phyloP scores from a whole-genome alignment of 108 stramenopile species.

The Skeletonema menzelii region DNA sequence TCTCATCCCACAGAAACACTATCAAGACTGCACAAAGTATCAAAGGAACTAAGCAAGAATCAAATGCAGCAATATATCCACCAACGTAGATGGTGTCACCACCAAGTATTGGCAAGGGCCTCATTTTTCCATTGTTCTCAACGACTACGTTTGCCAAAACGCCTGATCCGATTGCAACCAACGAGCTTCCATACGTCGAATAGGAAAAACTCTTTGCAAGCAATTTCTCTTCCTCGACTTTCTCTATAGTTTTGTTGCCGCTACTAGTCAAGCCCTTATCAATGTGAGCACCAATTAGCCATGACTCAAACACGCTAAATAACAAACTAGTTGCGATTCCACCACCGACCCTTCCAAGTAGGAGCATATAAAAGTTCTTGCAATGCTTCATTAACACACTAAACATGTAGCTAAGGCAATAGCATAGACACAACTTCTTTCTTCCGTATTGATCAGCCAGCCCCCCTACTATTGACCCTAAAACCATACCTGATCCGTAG shows the following conservation, averaged over 20 bases:
- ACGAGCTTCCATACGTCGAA: constrained; percentile 87
- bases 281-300: constrained; percentile 53
- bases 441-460: constrained; percentile 68
- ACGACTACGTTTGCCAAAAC: constrained; percentile 79
- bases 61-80: constrained; percentile 93
- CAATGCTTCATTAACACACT: constrained; percentile 49
- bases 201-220: constrained; percentile 84
- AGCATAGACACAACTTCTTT: constrained; percentile 50
- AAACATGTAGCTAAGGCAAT: constrained; percentile 53
- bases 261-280: constrained; percentile 22
- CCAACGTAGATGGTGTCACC: constrained; percentile 55
- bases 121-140: constrained; percentile 31
- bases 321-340: constrained; percentile 60
- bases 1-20: constrained; percentile 87
- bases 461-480: constrained; percentile 69
- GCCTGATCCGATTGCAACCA: constrained; percentile 91
- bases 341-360: constrained; percentile 57
- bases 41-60: constrained; percentile 82
- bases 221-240: constrained; percentile 46
- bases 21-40: constrained; percentile 67
- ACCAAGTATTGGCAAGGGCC: constrained; percentile 15
- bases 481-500: constrained; percentile 73
- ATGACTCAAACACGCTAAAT: constrained; percentile 66
- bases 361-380: constrained; percentile 26
- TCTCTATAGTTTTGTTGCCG: not conserved